phyloP scores from a whole-genome alignment of 2,329 filamentous ascomycete genomes.

The Ophiostoma sp. region DNA sequence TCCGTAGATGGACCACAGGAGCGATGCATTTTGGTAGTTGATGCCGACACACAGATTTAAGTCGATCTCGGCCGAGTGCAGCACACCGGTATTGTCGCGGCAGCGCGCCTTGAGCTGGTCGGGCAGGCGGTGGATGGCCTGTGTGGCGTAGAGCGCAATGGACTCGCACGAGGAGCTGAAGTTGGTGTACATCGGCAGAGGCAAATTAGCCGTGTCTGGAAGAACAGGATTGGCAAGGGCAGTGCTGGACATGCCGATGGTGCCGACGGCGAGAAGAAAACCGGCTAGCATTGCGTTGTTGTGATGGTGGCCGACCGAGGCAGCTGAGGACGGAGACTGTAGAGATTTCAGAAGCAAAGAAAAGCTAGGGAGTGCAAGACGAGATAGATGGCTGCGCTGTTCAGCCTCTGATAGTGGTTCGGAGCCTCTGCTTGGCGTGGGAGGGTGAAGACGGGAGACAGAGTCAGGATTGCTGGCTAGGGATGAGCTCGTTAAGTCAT shows the following conservation, averaged over 20 bases:
- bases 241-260: background rate
- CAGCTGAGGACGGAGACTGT: background rate
- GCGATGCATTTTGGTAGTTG: constrained; percentile 17
- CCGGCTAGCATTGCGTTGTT: background rate
- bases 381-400: too few relatives aligned
- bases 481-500: too few relatives aligned
- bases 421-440: too few relatives aligned
- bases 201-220: background rate
- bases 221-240: background rate
- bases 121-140: background rate
- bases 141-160: background rate
- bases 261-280: background rate
- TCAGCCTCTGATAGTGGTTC: too few relatives aligned
- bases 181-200: background rate
- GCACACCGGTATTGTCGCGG: background rate
- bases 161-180: constrained; percentile 5
- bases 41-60: constrained; percentile 28
- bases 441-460: too few relatives aligned
- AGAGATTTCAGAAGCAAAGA: background rate
- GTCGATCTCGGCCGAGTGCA: constrained; percentile 24
- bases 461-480: too few relatives aligned
- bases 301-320: background rate
- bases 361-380: too few relatives aligned
- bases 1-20: constrained; percentile 26
- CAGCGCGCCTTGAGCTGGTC: constrained; percentile 22